Evolutionary conservation across 2,329 filamentous ascomycete species (phyloP).

Genomic region (Scedosporium aurantiacum): DNA sequence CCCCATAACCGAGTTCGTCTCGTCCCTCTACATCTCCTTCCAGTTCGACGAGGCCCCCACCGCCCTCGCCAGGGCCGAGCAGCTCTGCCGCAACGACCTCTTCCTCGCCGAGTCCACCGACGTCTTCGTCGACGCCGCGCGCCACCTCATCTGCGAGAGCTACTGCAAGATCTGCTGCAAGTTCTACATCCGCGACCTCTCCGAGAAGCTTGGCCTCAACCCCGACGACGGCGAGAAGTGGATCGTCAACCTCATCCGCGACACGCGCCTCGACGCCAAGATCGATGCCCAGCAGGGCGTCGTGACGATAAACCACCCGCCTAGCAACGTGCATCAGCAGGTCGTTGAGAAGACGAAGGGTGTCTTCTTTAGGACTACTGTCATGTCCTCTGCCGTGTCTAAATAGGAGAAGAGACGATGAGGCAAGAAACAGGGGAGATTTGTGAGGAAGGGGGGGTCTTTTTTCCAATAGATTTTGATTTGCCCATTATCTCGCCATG

Average conservation of each 20-base stretch:
- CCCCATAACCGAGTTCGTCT: constrained; percentile 91
- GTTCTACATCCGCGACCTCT: constrained; percentile 96
- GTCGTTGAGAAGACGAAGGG: constrained; percentile 99
- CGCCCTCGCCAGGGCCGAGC: constrained; percentile 77
- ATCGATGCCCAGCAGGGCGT: constrained; percentile 99
- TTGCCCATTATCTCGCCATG: no score
- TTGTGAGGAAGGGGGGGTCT: neutral
- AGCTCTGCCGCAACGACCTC: constrained; percentile 87
- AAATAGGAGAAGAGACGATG: constrained; percentile 25
- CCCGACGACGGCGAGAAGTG: constrained; percentile 98
- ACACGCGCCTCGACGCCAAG: constrained; percentile 95
- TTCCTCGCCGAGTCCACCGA: constrained; percentile 82
- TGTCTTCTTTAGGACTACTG: constrained; percentile 96
- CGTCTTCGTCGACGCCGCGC: constrained; percentile 82
- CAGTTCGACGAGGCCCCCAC: constrained; percentile 89
- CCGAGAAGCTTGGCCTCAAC: constrained; percentile 78
- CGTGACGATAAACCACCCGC: constrained; percentile 98
- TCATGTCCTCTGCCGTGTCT: constrained; percentile 60
- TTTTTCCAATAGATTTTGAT: no score
- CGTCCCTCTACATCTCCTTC: constrained; percentile 79
- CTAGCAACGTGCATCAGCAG: constrained; percentile 97
- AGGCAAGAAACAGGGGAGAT: no score
- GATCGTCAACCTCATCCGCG: constrained; percentile 98
- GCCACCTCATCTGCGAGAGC: constrained; percentile 94
- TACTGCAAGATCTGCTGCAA: constrained; percentile 99